Evolutionary conservation across 2,329 filamentous ascomycete genomes (phyloP).

Genomic region (Pseudocercospora cruenta): DNA sequence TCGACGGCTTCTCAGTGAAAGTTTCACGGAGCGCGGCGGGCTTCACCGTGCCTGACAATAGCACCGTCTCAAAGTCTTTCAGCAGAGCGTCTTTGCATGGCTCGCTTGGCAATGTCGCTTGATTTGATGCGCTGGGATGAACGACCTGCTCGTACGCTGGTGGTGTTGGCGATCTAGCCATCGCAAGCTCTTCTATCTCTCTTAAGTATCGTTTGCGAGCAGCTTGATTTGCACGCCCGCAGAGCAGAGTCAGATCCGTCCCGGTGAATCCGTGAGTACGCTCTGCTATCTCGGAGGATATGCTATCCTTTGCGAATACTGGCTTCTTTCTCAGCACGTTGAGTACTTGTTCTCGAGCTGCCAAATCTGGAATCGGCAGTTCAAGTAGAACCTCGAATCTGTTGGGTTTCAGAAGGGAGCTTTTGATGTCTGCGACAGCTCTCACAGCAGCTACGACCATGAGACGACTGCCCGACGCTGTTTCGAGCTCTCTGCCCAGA

Average conservation of each 20-base stretch:
- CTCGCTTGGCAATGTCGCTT: background rate
- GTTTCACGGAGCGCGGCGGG: conserved; percentile 89
- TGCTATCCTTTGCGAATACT: conserved; percentile 51
- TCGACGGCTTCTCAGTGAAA: conserved; percentile 82
- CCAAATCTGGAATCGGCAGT: conserved; percentile 74
- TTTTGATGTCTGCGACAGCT: conserved; percentile 72
- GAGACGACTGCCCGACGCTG: conserved; percentile 60
- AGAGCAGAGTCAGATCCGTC: conserved; percentile 70
- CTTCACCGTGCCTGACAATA: conserved; percentile 50
- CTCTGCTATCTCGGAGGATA: conserved; percentile 66
- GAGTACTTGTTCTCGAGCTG: conserved; percentile 74
- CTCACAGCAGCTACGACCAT: conserved; percentile 77
- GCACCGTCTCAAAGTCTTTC: conserved; percentile 10
- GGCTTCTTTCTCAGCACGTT: conserved; percentile 59
- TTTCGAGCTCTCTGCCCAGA: conserved; percentile 60
- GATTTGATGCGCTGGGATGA: background rate
- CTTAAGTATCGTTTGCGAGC: conserved; percentile 39
- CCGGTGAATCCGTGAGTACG: conserved; percentile 87
- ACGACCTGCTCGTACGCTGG: conserved; percentile 21
- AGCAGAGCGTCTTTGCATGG: background rate
- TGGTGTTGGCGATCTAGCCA: conserved; percentile 23
- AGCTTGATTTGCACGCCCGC: conserved; percentile 56
- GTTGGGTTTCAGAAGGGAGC: conserved; percentile 65
- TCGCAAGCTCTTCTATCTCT: conserved; percentile 30
- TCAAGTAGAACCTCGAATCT: conserved; percentile 71